Evolutionary conservation across 176 grass and related monocot species (phyloP), one percentile per base, ranked within the genome.

Genomic region (Avena eriantha): DNA sequence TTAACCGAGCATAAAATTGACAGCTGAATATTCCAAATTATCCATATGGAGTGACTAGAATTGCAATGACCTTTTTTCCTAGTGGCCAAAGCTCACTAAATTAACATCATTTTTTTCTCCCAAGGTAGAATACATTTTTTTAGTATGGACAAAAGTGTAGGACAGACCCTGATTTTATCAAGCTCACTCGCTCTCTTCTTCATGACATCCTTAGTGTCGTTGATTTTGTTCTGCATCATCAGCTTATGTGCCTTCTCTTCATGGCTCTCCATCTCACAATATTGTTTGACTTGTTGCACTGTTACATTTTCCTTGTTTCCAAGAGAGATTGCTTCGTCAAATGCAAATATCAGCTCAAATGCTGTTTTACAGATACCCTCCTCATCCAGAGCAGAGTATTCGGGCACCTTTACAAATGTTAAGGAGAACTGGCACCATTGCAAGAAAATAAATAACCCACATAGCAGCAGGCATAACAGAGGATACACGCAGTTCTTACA

Each of bases 231-330:
- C 82, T 94, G 95, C 92, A 91, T 91, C 83, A 93, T 88, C 84
- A 93, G 46, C 72, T 97, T 94, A 69, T 97, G 95, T 2, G 91
- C 80, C 86, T 90, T 93, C 78, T 97, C 90, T 80, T 97, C 90
- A 59, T 90, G 90, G 73, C 92, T 97, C 88, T 94, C 90, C 95
- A 97, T 97, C 79, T 97, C 88, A 82, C 95, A 97, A 65, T 94
- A 97, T 78, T 97, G 95, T 85, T 94, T 97, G 36, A 97, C 95
- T 89, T 97, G 95, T 43, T 91, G 81, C 60, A 93, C 80, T 16
- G 95, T 97, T 68, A 97, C 84, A 83, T 92, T 97, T 87, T 97
- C 95, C 71, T 94, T 92, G 65, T 94, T 89, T 41, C 95, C 95
- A 67, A 97, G 86, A 73, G 90, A 97, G 73, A 94, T 94, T 82